Conservation (phyloP, 139 green algal genomes). For the Limnomonas spitsbergensis region DNA sequence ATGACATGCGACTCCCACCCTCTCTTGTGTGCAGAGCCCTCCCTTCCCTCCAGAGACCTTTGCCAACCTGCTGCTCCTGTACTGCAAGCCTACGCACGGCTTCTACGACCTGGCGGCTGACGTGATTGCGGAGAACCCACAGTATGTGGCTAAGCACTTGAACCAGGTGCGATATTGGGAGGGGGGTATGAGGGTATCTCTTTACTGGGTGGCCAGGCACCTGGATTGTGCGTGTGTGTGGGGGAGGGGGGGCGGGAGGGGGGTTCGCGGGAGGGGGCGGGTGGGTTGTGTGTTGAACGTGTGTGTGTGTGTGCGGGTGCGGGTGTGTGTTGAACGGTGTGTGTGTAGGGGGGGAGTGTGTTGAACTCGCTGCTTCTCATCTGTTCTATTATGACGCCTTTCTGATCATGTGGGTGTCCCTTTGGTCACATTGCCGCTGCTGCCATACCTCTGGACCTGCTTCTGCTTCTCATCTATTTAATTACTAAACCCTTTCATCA, state of each 20-base stretch:
- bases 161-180: conserved; percentile 29
- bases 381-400: no score
- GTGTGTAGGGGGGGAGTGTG: no score
- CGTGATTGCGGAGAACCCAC: conserved; percentile 73
- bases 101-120: conserved; percentile 80
- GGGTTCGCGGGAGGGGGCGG: not conserved
- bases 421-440: no score
- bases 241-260: not conserved
- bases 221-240: no score
- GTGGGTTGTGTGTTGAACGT: no score
- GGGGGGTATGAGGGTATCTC: no score
- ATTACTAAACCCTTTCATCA: not conserved
- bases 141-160: conserved; percentile 59
- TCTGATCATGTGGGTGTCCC: no score
- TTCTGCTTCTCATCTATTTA: not conserved
- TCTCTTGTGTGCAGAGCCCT: conserved; percentile 41
- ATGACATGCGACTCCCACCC: no score
- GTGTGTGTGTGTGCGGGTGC: no score
- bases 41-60: conserved; percentile 81
- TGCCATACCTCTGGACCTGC: no score
- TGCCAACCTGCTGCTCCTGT: conserved; percentile 81
- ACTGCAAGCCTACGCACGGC: conserved; percentile 71
- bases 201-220: not conserved
- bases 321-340: no score
- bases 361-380: no score